Conservation (phyloP, 768 basidiomycete genomes). For the Mycena pura region DNA sequence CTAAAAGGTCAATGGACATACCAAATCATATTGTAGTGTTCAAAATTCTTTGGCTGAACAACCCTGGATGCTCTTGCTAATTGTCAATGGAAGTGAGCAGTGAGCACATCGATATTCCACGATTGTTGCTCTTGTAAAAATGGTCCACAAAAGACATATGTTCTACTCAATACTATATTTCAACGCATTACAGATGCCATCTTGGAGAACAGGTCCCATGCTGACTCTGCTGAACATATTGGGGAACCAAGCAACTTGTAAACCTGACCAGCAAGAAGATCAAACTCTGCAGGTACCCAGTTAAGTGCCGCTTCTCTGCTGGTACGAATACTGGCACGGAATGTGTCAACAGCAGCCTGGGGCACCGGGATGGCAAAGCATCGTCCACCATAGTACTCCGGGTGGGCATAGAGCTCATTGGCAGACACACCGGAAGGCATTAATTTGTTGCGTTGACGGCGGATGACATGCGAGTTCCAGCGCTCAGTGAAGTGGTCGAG, state of each 20-base stretch:
- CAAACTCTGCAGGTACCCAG: background rate
- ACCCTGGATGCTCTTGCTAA: too few relatives aligned
- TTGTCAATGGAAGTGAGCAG: too few relatives aligned
- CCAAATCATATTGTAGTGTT: too few relatives aligned
- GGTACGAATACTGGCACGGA: background rate
- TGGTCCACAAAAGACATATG: too few relatives aligned
- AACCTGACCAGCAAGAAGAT: background rate
- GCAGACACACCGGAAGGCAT: slow-evolving; percentile 36
- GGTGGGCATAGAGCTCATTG: slow-evolving; percentile 4
- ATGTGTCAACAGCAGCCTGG: background rate
- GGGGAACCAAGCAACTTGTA: background rate
- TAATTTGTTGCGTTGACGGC: slow-evolving; percentile 27
- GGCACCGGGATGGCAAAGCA: slow-evolving; percentile 1
- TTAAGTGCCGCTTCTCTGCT: background rate
- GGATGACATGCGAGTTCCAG: slow-evolving; percentile 36
- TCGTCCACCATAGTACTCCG: background rate
- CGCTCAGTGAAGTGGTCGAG: slow-evolving; percentile 34
- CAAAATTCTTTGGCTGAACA: too few relatives aligned
- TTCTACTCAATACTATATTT: too few relatives aligned
- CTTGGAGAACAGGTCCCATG: background rate
- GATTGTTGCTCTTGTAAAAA: too few relatives aligned
- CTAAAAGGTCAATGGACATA: too few relatives aligned
- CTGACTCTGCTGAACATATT: background rate
- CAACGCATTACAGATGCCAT: background rate
- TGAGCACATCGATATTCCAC: too few relatives aligned